Conservation (phyloP, 2,329 filamentous ascomycete species). For the Sclerotinia borealis region DNA sequence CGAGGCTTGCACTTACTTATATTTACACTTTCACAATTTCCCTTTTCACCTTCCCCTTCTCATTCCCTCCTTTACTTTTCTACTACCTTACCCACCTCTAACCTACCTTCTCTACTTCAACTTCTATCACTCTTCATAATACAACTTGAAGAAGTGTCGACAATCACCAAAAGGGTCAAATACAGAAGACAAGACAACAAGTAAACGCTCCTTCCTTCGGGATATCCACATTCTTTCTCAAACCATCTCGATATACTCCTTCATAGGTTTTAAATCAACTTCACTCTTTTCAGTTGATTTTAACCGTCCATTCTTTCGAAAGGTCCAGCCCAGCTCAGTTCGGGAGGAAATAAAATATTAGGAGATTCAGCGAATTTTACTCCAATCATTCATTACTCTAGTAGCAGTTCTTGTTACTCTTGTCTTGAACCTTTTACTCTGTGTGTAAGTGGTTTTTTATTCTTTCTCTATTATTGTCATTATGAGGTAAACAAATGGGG, state of each 20-base stretch:
- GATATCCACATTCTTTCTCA: constrained; percentile 31
- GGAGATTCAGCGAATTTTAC: constrained; percentile 6
- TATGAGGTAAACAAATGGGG: background rate
- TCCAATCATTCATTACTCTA: constrained; percentile 5
- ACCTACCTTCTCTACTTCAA: background rate
- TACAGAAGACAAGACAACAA: background rate
- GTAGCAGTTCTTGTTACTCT: background rate
- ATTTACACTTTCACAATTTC: background rate
- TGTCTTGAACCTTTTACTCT: constrained; percentile 17
- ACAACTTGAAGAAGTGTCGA: constrained; percentile 2
- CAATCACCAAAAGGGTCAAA: background rate
- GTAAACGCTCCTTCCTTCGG: constrained; percentile 29
- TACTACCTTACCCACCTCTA: background rate
- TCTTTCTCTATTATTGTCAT: background rate
- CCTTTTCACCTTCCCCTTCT: background rate
- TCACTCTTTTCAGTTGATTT: constrained; percentile 39
- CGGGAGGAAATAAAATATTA: background rate
- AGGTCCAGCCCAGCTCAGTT: constrained; percentile 3
- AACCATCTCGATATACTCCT: background rate
- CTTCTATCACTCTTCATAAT: constrained; percentile 12
- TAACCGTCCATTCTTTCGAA: constrained; percentile 35
- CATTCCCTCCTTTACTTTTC: background rate
- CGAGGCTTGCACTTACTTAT: background rate
- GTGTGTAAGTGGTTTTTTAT: constrained; percentile 21
- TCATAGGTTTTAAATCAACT: constrained; percentile 33